These are phyloP conservation scores for Penicillium freii DNA, from an alignment of 2,329 filamentous ascomycete species.

Conservation along the genomic window DNA sequence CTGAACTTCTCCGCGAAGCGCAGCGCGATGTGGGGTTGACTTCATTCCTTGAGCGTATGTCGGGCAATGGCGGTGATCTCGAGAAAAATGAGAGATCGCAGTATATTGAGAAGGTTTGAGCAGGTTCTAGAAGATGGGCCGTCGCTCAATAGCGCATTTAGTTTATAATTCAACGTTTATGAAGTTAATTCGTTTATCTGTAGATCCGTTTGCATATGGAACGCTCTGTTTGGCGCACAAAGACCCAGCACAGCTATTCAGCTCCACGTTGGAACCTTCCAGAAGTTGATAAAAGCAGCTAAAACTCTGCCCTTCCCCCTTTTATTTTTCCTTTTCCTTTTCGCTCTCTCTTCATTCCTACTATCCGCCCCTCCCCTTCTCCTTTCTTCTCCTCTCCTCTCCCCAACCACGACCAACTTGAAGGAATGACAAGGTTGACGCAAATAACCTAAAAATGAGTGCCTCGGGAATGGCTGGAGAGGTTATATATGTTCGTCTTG, in stretches of 20 bases:
- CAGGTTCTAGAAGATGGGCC: background rate
- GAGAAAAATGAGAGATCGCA: conserved; percentile 20
- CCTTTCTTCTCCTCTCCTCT: background rate
- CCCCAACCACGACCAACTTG: background rate
- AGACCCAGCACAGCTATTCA: no score
- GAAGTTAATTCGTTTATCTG: no score
- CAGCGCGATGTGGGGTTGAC: conserved; percentile 27
- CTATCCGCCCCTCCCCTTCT: background rate
- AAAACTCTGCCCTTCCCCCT: background rate
- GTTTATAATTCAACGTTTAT: background rate
- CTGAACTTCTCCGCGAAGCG: conserved; percentile 25
- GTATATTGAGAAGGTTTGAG: conserved; percentile 22
- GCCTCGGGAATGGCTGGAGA: background rate
- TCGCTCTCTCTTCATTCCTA: background rate
- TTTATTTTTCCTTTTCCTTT: background rate
- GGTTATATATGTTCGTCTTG: background rate
- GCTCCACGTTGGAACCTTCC: background rate
- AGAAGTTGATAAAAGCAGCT: background rate
- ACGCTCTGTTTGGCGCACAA: no score
- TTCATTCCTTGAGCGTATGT: conserved; percentile 22
- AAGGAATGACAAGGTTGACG: background rate
- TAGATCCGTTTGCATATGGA: no score
- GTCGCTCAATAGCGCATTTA: background rate
- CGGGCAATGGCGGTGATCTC: conserved; percentile 12
- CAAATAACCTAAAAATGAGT: background rate